These are phyloP conservation scores for Dothiorella sarmentorum DNA, from an alignment of 2,329 filamentous ascomycete genomes.

Conservation along the genomic window DNA sequence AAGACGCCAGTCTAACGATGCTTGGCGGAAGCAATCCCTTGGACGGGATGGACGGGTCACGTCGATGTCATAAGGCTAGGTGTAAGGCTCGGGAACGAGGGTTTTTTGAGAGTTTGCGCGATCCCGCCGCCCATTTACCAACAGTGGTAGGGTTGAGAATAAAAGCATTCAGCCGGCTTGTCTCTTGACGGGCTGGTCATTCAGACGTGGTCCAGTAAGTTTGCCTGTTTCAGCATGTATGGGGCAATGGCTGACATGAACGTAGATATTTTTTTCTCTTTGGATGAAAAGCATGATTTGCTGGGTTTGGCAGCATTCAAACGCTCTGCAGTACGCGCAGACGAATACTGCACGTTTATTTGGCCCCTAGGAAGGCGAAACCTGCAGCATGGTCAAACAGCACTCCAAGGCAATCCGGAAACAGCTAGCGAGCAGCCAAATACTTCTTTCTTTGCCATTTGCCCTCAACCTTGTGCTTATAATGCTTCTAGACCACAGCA, in stretches of 20 bases:
- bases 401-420: too few relatives aligned
- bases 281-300: too few relatives aligned
- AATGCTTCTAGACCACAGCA: too few relatives aligned
- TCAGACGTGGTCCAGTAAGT: not conserved
- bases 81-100: not conserved
- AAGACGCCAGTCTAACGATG: not conserved
- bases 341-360: not conserved
- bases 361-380: not conserved
- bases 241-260: not conserved
- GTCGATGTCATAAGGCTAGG: not conserved
- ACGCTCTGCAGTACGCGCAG: too few relatives aligned
- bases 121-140: not conserved
- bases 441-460: too few relatives aligned
- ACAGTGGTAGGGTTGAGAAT: not conserved
- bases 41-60: not conserved
- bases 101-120: not conserved
- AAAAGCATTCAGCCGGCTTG: slow-evolving; percentile 15
- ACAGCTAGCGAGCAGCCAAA: too few relatives aligned
- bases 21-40: not conserved
- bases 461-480: too few relatives aligned
- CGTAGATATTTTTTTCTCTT: not conserved
- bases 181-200: slow-evolving; percentile 1
- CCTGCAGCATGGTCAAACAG: too few relatives aligned
- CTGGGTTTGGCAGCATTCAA: too few relatives aligned
- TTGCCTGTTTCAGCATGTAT: not conserved